These are phyloP conservation scores for Rhodosporidiobolus odoratus DNA, from an alignment of 768 basidiomycete species.

Conservation along the genomic window DNA sequence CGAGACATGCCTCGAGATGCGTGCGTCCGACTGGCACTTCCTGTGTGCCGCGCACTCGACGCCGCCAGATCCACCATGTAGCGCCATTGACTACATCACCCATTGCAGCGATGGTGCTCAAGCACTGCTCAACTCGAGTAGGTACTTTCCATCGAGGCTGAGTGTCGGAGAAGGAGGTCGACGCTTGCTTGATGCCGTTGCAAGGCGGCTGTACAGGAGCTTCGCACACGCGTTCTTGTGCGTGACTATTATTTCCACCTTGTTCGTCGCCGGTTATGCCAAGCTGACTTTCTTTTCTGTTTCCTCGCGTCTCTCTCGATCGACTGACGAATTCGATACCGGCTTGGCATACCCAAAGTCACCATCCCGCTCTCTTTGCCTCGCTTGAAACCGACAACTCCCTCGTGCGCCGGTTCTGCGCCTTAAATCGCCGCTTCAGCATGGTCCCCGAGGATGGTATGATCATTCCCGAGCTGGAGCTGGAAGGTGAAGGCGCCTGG, in stretches of 20 bases:
- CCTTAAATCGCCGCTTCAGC: slow-evolving; percentile 43
- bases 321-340: neutral
- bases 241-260: slow-evolving; percentile 73
- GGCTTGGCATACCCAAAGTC: slow-evolving; percentile 4
- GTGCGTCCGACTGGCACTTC: slow-evolving; percentile 97
- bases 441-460: slow-evolving; percentile 40
- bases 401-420: slow-evolving; percentile 46
- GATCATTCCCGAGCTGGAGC: slow-evolving; percentile 27
- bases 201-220: slow-evolving; percentile 83
- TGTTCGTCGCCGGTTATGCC: slow-evolving; percentile 45
- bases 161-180: slow-evolving; percentile 57
- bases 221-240: slow-evolving; percentile 86
- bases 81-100: slow-evolving; percentile 91
- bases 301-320: slow-evolving; percentile 51
- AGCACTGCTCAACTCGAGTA: slow-evolving; percentile 79
- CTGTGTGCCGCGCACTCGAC: slow-evolving; percentile 66
- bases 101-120: slow-evolving; percentile 92
- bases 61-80: slow-evolving; percentile 55
- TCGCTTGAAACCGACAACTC: slow-evolving; percentile 44
- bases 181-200: slow-evolving; percentile 81
- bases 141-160: slow-evolving; percentile 58
- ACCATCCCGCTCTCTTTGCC: slow-evolving; percentile 7
- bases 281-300: slow-evolving; percentile 46
- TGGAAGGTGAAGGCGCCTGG: neutral
- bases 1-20: slow-evolving; percentile 88